Percentiles rank a stretch among this genome's conserved stretches.
These are phyloP conservation scores for Allomyces macrogynus DNA, from an alignment of 192 early-diverging fungal genomes.

Conservation along the genomic window DNA sequence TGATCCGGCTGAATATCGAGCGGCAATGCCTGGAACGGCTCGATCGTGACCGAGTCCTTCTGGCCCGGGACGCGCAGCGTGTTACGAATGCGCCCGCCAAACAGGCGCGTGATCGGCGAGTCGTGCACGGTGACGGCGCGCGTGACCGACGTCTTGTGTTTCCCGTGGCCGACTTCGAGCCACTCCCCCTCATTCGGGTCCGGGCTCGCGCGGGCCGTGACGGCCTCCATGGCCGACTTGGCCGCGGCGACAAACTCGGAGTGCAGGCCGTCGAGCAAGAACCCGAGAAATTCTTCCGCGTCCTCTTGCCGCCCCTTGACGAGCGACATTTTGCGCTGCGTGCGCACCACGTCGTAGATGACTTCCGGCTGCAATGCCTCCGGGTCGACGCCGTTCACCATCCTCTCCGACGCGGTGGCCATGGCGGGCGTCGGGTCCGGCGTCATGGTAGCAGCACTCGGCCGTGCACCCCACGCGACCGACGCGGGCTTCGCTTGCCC, in stretches of 20 bases:
- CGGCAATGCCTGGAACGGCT: constrained; percentile 73
- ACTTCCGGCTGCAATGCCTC: constrained; percentile 79
- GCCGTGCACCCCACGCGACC: too few relatives aligned
- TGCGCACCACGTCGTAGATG: constrained; percentile 73
- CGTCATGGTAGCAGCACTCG: too few relatives aligned
- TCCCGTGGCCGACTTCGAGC: constrained; percentile 68
- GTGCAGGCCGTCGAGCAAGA: constrained; percentile 80
- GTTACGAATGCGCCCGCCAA: constrained; percentile 63
- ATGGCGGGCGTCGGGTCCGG: neutral
- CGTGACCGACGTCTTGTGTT: constrained; percentile 50
- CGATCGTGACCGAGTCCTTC: constrained; percentile 60
- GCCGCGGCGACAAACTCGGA: constrained; percentile 51
- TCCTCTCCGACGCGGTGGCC: neutral
- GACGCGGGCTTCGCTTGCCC: neutral
- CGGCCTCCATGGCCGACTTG: constrained; percentile 1
- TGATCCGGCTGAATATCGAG: constrained; percentile 62
- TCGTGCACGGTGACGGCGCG: constrained; percentile 29
- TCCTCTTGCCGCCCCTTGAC: constrained; percentile 75
- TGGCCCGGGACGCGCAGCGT: constrained; percentile 45
- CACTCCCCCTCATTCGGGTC: constrained; percentile 34
- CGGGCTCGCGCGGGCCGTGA: neutral
- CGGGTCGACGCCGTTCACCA: neutral
- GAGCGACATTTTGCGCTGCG: constrained; percentile 27
- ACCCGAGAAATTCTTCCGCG: constrained; percentile 88
- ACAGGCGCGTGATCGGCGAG: constrained; percentile 69